Base-by-base conservation (phyloP, 1,284 basidiomycete genomes). In the Ganoderma sinense region DNA sequence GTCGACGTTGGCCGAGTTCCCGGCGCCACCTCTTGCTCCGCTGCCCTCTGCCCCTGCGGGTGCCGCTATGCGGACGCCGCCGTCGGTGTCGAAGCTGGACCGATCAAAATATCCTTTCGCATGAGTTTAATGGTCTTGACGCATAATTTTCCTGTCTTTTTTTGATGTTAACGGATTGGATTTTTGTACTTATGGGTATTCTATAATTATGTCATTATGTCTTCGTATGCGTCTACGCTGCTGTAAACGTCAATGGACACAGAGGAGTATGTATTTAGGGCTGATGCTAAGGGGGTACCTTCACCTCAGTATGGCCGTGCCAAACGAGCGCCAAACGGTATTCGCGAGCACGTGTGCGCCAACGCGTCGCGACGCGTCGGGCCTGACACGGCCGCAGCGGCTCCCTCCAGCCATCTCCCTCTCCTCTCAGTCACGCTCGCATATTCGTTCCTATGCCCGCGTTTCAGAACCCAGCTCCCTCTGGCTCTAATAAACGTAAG, bases 1-100 rank as follows among this genome's bases (percentile, higher is more conserved):
- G 76, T 71, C 75, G n/a, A 71, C 76, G 2, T 67, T 79, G 33
- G 71, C 76, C 5, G 79, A 82, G 66, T 85, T 86, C 75, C 82
- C 84, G 1, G 76, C 82, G 67, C 84, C 86, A 20, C 82, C 85
- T 0, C 76, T 79, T 14, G 80, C 83, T 0, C 76, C 81, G 23
- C 72, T 84, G 36, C 80, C 84, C 33, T 71, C 78, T 23, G 71
- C 84, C 33, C 71, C 78, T 23, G 71, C 61, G 18, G 16, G 60
- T 14, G 66, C 56, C 20, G 64, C 64, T 8, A 51, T 20, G 11
- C 64, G 51, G 33, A 70, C 59, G 64, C 43, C 67, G 62, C 53
- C 71, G 33, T 23, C 71, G 58, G 74, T 79, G 40, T 74, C 78
- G 69, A 84, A 81, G 68, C 75, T 82, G 23, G 81, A 85, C 69